Percentiles rank a stretch among this genome's conserved stretches.
These are phyloP conservation scores for Paraphaeosphaeria sporulosa DNA, from an alignment of 2,329 filamentous ascomycete species.

Conservation along the genomic window DNA sequence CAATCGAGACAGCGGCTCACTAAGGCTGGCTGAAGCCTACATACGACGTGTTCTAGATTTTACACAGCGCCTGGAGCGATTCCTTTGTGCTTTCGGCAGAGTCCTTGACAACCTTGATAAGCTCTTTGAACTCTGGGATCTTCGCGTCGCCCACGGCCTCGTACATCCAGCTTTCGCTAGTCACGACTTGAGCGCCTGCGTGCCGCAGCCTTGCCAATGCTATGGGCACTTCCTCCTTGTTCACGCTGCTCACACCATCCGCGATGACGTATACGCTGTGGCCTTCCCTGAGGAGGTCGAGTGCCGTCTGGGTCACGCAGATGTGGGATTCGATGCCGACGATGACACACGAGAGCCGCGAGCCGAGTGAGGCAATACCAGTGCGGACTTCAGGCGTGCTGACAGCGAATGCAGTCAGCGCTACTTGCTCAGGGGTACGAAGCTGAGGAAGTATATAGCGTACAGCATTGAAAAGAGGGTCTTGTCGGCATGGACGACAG, in stretches of 20 bases:
- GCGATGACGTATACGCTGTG: conserved; percentile 87
- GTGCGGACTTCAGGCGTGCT: conserved; percentile 69
- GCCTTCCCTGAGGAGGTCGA: conserved; percentile 78
- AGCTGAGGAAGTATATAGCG: conserved; percentile 6
- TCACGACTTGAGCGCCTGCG: conserved; percentile 81
- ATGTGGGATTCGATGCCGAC: conserved; percentile 95
- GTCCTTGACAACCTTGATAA: conserved; percentile 82
- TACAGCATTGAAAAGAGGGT: conserved; percentile 85
- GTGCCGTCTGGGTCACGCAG: conserved; percentile 85
- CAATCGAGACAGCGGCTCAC: not conserved
- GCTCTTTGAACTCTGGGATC: conserved; percentile 73
- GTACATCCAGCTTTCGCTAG: conserved; percentile 88
- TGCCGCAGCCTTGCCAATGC: conserved; percentile 78
- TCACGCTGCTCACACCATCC: conserved; percentile 89
- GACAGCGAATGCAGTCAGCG: conserved; percentile 6
- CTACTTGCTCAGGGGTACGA: not conserved
- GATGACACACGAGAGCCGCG: conserved; percentile 66
- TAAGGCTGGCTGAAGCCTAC: not conserved
- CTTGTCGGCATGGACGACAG: conserved; percentile 76
- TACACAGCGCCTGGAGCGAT: conserved; percentile 71
- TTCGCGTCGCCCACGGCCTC: conserved; percentile 86
- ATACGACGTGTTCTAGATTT: conserved; percentile 47
- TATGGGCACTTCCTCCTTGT: conserved; percentile 79
- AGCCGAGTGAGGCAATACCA: conserved; percentile 49
- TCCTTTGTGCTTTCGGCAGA: conserved; percentile 73